These are phyloP conservation scores for Quercus alba DNA, from an alignment of 306 rosid genomes.

Conservation along the genomic window DNA sequence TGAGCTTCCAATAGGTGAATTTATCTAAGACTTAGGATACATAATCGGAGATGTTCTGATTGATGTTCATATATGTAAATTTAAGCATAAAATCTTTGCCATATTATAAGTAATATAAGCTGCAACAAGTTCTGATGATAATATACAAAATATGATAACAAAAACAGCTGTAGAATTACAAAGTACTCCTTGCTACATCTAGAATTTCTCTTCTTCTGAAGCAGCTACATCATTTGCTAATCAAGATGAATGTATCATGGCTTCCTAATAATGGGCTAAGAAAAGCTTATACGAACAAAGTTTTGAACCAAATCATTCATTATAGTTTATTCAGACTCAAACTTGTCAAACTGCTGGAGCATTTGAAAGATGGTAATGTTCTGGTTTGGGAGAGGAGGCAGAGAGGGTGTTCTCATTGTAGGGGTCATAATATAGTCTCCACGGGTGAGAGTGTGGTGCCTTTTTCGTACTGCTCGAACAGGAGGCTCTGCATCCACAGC, in stretches of 20 bases:
- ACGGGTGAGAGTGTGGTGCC: slow-evolving; percentile 78
- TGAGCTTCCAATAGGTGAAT: background rate
- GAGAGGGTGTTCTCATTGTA: slow-evolving; percentile 53
- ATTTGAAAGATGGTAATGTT: slow-evolving; percentile 71
- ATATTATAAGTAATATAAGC: slow-evolving; percentile 19
- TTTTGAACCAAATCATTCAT: slow-evolving; percentile 13
- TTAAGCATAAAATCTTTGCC: background rate
- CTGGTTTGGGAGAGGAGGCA: slow-evolving; percentile 51
- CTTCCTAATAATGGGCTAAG: background rate
- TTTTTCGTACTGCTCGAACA: slow-evolving; percentile 67
- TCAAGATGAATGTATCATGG: slow-evolving; percentile 19
- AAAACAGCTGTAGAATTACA: background rate
- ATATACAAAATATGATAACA: slow-evolving; percentile 3
- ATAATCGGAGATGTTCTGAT: background rate
- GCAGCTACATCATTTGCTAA: slow-evolving; percentile 15
- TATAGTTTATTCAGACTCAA: slow-evolving; percentile 43
- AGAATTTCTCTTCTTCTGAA: slow-evolving; percentile 21
- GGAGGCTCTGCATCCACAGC: slow-evolving; percentile 35
- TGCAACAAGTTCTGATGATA: background rate
- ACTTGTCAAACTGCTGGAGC: slow-evolving; percentile 79
- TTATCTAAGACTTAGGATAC: background rate
- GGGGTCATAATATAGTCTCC: slow-evolving; percentile 62
- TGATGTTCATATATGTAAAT: background rate
- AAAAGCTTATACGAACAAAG: slow-evolving; percentile 9
- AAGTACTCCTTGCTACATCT: slow-evolving; percentile 19